A percentile compares a stretch with the other conserved stretches of the same genome.
Conservation (phyloP, 164 flowering plant genomes). For the Nymphaea colorata region DNA sequence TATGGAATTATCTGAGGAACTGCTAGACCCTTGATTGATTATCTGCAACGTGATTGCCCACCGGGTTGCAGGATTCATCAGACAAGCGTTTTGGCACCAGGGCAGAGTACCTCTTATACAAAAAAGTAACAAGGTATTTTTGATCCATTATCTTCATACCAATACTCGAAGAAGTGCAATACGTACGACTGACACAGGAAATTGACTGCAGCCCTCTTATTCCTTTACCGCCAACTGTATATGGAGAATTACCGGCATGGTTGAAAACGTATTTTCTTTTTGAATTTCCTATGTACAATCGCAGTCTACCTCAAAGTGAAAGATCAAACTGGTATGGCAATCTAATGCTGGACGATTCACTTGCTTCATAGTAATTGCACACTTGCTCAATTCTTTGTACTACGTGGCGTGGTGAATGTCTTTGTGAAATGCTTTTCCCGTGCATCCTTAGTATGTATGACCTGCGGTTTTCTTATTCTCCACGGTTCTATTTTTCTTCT, state of each 20-base stretch:
- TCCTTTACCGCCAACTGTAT: constrained; percentile 63
- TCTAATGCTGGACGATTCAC: background rate
- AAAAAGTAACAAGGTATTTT: constrained; percentile 62
- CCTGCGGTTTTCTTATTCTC: background rate
- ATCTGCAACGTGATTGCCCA: background rate
- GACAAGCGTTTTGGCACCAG: constrained; percentile 67
- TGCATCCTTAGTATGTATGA: background rate
- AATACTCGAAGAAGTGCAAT: background rate
- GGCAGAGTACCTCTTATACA: constrained; percentile 50
- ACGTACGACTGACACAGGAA: background rate
- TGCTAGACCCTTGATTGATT: no score
- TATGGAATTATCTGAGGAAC: no score
- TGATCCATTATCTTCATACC: background rate
- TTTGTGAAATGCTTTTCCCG: background rate
- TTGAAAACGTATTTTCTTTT: constrained; percentile 57
- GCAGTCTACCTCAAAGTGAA: constrained; percentile 46
- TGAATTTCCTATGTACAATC: constrained; percentile 79
- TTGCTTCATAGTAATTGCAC: background rate
- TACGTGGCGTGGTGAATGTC: no score
- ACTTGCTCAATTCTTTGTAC: background rate
- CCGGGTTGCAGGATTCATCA: constrained; percentile 59
- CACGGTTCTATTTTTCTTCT: background rate
- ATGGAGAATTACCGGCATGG: constrained; percentile 70
- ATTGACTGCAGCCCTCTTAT: constrained; percentile 65
- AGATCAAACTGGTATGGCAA: background rate